These are phyloP conservation scores for Fusarium sacchari DNA, from an alignment of 2,329 filamentous ascomycete species.

Conservation along the genomic window DNA sequence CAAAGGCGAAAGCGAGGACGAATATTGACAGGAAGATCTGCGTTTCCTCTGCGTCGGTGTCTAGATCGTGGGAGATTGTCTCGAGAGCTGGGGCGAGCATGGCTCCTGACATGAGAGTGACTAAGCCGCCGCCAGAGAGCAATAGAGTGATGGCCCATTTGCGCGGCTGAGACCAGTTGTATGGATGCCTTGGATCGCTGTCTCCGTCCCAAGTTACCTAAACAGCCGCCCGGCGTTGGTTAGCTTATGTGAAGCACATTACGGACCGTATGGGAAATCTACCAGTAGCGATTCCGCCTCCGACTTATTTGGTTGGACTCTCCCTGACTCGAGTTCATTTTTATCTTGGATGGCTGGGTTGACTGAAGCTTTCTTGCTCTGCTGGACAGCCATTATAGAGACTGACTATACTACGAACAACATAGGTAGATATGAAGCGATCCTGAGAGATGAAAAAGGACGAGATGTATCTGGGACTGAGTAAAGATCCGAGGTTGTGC, in stretches of 20 bases:
- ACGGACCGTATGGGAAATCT: background rate
- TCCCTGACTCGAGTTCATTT: background rate
- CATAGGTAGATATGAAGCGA: background rate
- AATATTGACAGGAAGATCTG: background rate
- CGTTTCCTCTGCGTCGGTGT: background rate
- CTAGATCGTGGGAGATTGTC: background rate
- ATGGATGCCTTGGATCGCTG: background rate
- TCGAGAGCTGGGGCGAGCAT: background rate
- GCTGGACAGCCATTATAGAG: fast-evolving
- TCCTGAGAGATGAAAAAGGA: background rate
- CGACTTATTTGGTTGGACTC: background rate
- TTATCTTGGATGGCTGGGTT: background rate
- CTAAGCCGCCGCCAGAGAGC: background rate
- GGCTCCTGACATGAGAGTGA: background rate
- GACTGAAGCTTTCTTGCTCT: background rate
- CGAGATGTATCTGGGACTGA: background rate
- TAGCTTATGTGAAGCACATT: background rate
- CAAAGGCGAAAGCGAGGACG: background rate
- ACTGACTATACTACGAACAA: background rate
- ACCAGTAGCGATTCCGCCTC: background rate
- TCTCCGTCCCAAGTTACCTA: background rate
- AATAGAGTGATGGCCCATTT: background rate
- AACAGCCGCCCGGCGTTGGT: fast-evolving
- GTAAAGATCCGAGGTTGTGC: background rate
- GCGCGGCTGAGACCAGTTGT: background rate